Conservation (phyloP, 1,139 yeast species). For the Nakaseomyces sp. region DNA sequence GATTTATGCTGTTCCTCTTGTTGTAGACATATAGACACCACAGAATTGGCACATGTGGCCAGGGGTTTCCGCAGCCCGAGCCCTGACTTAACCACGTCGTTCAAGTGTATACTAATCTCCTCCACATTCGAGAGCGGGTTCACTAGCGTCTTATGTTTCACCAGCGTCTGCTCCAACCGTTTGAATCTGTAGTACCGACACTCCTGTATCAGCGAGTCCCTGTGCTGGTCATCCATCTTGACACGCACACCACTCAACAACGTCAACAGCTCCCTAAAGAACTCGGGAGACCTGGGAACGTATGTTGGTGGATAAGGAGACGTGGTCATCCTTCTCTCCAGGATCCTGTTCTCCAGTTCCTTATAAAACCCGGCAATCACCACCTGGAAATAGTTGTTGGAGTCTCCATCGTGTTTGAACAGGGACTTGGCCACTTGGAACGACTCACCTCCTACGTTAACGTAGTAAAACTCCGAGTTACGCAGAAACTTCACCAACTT, state of each 20-base stretch:
- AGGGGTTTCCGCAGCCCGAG: constrained; percentile 17
- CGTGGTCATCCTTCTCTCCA: constrained; percentile 49
- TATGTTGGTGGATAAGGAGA: constrained; percentile 58
- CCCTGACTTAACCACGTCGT: constrained; percentile 41
- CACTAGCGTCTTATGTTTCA: constrained; percentile 40
- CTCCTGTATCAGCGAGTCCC: constrained; percentile 45
- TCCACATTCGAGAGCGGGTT: constrained; percentile 44
- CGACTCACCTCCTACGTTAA: constrained; percentile 50
- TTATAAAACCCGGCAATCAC: constrained; percentile 43
- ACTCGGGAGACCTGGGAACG: constrained; percentile 42
- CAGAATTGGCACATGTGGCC: background rate
- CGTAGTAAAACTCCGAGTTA: constrained; percentile 45
- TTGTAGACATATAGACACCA: background rate
- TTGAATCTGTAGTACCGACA: constrained; percentile 66
- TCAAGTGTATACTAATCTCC: constrained; percentile 47
- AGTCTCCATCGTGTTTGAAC: constrained; percentile 50
- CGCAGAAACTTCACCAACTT: constrained; percentile 42
- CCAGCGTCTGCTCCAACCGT: constrained; percentile 59
- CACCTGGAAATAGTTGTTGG: constrained; percentile 65
- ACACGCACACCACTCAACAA: constrained; percentile 50
- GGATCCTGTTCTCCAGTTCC: constrained; percentile 36
- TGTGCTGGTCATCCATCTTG: constrained; percentile 45
- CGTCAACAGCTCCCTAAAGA: constrained; percentile 51
- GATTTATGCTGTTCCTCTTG: constrained; percentile 2
- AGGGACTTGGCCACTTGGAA: constrained; percentile 51